These are phyloP conservation scores for Blastocystis sp. DNA, from an alignment of 352 stramenopile genomes.

Conservation along the genomic window DNA sequence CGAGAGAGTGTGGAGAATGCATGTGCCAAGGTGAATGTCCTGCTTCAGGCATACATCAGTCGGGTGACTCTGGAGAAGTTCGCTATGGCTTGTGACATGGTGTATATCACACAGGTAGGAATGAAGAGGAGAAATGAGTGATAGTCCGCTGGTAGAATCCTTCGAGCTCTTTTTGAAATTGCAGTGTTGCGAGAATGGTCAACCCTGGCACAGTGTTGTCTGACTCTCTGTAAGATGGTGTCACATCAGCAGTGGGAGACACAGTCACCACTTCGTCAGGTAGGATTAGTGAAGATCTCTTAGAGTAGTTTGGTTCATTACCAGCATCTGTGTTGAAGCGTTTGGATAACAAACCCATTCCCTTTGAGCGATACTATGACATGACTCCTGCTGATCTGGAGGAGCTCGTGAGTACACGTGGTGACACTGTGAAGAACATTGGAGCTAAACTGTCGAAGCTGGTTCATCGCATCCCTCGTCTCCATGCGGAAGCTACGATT, in stretches of 20 bases:
- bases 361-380: conserved; percentile 95
- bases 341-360: conserved; percentile 96
- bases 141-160: conserved; percentile 89
- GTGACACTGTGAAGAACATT: conserved; percentile 87
- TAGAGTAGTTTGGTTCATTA: conserved; percentile 73
- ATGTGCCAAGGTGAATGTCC: conserved; percentile 95
- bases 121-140: not conserved
- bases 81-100: conserved; percentile 96
- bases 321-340: conserved; percentile 91
- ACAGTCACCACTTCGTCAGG: conserved; percentile 94
- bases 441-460: conserved; percentile 91
- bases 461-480: conserved; percentile 95
- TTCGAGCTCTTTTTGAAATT: conserved; percentile 97
- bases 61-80: conserved; percentile 94
- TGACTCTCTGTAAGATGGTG: conserved; percentile 98
- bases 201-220: conserved; percentile 86
- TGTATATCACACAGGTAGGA: conserved; percentile 89
- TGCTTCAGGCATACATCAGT: conserved; percentile 98
- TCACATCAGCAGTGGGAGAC: conserved; percentile 94
- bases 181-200: conserved; percentile 91
- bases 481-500: conserved; percentile 91
- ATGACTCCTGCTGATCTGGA: conserved; percentile 93
- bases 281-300: conserved; percentile 73
- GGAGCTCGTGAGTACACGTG: conserved; percentile 71
- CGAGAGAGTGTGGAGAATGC: conserved; percentile 87